Evolutionary conservation across 1,284 basidiomycete species (phyloP).

Genomic region (Rhodotorula sp.): DNA sequence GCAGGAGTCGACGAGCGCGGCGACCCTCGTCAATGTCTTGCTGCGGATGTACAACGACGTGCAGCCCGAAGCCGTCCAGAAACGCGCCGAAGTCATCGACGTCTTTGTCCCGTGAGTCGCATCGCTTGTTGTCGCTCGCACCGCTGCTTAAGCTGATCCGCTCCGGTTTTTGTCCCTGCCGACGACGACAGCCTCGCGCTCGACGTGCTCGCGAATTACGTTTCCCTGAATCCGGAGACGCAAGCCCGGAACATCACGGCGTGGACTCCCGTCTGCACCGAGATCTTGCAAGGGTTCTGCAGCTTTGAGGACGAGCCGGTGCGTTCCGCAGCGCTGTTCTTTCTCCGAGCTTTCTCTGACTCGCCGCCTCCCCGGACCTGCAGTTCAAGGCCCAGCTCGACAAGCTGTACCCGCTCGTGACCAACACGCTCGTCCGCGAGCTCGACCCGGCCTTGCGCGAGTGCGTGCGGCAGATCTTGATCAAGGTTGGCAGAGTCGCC

Average conservation of each 20-base stretch:
- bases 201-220: constrained; percentile 87
- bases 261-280: constrained; percentile 96
- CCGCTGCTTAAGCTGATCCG: background rate
- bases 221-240: constrained; percentile 81
- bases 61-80: constrained; percentile 77
- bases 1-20: constrained; percentile 95
- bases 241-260: constrained; percentile 94
- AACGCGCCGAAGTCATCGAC: constrained; percentile 78
- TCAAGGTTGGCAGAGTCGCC: constrained; percentile 46
- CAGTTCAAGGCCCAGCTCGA: constrained; percentile 80
- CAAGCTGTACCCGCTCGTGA: constrained; percentile 80
- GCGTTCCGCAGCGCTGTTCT: constrained; percentile 50
- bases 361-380: no score
- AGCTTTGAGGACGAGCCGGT: constrained; percentile 85
- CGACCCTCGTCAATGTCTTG: constrained; percentile 89
- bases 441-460: constrained; percentile 75
- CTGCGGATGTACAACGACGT: constrained; percentile 91
- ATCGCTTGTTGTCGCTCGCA: no score
- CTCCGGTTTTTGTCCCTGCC: background rate
- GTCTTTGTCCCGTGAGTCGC: constrained; percentile 82
- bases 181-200: constrained; percentile 67
- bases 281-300: constrained; percentile 86
- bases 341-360: background rate
- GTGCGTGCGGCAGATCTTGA: constrained; percentile 71
- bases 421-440: constrained; percentile 76